These are phyloP conservation scores for Cyberlindnera saturnus DNA, from an alignment of 805 yeast species.

Conservation along the genomic window DNA sequence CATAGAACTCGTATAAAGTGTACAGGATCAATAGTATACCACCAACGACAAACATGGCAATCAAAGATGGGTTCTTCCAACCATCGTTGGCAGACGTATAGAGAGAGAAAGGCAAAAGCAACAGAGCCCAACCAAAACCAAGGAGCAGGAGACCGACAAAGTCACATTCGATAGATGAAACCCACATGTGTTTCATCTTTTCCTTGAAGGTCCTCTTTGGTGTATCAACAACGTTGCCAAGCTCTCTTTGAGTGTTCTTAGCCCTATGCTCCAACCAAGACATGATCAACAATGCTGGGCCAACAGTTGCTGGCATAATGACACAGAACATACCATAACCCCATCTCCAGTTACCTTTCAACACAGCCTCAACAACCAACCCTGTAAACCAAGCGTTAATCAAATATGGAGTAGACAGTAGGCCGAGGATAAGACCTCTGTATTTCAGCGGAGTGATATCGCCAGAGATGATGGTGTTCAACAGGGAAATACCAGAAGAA, in stretches of 20 bases:
- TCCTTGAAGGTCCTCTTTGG: slow-evolving; percentile 2
- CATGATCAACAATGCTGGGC: slow-evolving; percentile 30
- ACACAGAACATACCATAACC: slow-evolving; percentile 47
- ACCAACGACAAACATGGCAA: slow-evolving; percentile 39
- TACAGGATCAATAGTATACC: slow-evolving; percentile 29
- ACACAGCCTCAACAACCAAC: slow-evolving; percentile 28
- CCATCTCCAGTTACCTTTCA: slow-evolving; percentile 41
- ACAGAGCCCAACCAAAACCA: slow-evolving; percentile 33
- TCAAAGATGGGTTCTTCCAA: slow-evolving; percentile 34
- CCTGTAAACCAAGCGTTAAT: slow-evolving; percentile 40
- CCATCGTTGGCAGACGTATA: slow-evolving; percentile 27
- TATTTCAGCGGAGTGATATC: slow-evolving; percentile 35
- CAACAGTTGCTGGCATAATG: slow-evolving; percentile 35
- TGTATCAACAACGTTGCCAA: slow-evolving; percentile 10
- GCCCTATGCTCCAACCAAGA: slow-evolving; percentile 29
- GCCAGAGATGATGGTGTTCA: slow-evolving; percentile 29
- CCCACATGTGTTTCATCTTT: slow-evolving; percentile 4
- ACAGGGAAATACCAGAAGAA: slow-evolving; percentile 29
- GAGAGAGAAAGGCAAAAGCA: slow-evolving; percentile 34
- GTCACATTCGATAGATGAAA: slow-evolving; percentile 30
- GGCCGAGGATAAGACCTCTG: slow-evolving; percentile 31
- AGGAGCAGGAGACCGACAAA: slow-evolving; percentile 32
- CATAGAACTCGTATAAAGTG: slow-evolving; percentile 30
- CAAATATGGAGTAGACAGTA: slow-evolving; percentile 35
- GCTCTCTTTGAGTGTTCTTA: slow-evolving; percentile 11